A percentile compares a stretch with the other conserved stretches of the same genome.
Evolutionary conservation across 805 yeast genomes (phyloP).

Genomic region (Monosporozyma siamensis): DNA sequence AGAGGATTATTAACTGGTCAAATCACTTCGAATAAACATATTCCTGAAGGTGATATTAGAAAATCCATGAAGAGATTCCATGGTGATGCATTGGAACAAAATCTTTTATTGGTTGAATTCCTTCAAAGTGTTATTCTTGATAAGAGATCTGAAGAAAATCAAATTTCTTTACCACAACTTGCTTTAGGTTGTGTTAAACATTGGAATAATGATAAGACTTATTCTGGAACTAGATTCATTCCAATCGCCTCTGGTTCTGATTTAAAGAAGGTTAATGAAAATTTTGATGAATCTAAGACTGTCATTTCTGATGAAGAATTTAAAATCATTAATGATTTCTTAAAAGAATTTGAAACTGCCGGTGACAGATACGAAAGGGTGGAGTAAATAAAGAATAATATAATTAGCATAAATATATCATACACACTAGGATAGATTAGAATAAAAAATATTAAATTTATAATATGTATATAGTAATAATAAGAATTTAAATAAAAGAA

Average conservation of each 20-base stretch:
- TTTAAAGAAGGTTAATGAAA: slow-evolving; percentile 49
- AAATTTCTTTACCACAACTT: slow-evolving; percentile 52
- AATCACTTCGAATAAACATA: slow-evolving; percentile 36
- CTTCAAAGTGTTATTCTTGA: slow-evolving; percentile 44
- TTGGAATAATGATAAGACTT: slow-evolving; percentile 30
- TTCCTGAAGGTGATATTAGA: slow-evolving; percentile 47
- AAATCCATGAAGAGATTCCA: slow-evolving; percentile 45
- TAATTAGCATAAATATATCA: no score
- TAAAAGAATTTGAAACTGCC: slow-evolving; percentile 35
- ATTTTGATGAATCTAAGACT: slow-evolving; percentile 35
- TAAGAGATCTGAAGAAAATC: slow-evolving; percentile 37
- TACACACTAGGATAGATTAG: no score
- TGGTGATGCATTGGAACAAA: slow-evolving; percentile 47
- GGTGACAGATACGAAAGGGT: no score
- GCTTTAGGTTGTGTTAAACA: slow-evolving; percentile 59
- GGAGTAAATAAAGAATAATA: no score
- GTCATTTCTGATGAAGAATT: slow-evolving; percentile 48
- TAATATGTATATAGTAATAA: no score
- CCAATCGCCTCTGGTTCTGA: slow-evolving; percentile 80
- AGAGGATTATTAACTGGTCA: slow-evolving; percentile 68
- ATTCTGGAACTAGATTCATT: slow-evolving; percentile 42
- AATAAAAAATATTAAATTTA: no score
- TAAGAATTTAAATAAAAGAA: neutral
- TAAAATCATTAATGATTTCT: slow-evolving; percentile 39
- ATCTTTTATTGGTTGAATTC: slow-evolving; percentile 39